Evolutionary conservation across 495 filamentous ascomycete genomes (phyloP), one percentile per base, ranked within the genome.

Genomic region (Aspergillus carlsbadensis): DNA sequence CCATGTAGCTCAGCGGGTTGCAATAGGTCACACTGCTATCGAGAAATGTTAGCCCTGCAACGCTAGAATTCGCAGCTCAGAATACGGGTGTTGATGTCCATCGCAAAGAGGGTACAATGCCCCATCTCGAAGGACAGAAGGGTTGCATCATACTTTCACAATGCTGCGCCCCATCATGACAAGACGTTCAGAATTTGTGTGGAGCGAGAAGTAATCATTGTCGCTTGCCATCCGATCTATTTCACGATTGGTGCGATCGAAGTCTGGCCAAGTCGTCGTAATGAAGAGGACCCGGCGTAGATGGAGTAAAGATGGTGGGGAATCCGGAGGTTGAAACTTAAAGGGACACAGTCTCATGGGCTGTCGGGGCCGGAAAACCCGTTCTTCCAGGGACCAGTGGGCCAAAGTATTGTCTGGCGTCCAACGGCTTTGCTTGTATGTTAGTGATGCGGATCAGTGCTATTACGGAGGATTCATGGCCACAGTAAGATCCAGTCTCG

Each of bases 391-490:
- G 13, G 10, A 10, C 10, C 0, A 13, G 56, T 58, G 56, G 56
- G 26, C 33, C 56, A 31, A 10, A 18, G 10, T 42, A 44, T 10
- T 29, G 44, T 17, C 21, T 20, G 13, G 36, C 48, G 45, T 18
- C 55, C 55, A 57, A 57, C 40, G 48, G 41, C 40, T 41, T 45
- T 46, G 49, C 48, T 53, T 37, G 21, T 52, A 43, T 31, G 20
- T 20, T 15, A 42, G 7, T 41, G 22, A 31, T 31, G 44, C n/a
- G n/a, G n/a, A n/a, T n/a, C n/a, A n/a, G n/a, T n/a, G n/a, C n/a
- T n/a, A n/a, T n/a, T n/a, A n/a, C n/a, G n/a, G n/a, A n/a, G n/a
- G n/a, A n/a, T n/a, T n/a, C n/a, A n/a, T n/a, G n/a, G n/a, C n/a
- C n/a, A n/a, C n/a, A n/a, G n/a, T n/a, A 8, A 29, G 8, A 29